Conservation (phyloP, 495 filamentous ascomycete genomes). For the Annulohypoxylon nitens region DNA sequence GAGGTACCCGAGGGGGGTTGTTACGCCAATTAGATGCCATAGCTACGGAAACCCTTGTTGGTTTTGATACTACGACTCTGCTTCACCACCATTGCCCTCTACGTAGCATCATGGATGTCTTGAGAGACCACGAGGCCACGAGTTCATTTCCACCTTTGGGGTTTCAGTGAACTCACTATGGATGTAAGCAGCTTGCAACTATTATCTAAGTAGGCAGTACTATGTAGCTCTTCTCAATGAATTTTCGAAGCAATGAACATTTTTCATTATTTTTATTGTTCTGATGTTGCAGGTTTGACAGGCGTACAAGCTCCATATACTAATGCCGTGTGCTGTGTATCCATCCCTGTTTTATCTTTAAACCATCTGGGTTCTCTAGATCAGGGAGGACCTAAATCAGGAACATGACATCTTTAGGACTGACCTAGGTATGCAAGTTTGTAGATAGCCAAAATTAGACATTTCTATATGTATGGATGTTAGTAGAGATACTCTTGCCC, state of each 20-base stretch:
- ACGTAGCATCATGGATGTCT: constrained; percentile 9
- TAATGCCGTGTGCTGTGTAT: constrained; percentile 29
- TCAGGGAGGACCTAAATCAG: constrained; percentile 6
- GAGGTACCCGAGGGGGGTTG: constrained; percentile 39
- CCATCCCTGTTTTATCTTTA: constrained; percentile 41
- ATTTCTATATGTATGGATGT: not conserved
- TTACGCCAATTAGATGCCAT: constrained; percentile 37
- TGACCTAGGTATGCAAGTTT: no score
- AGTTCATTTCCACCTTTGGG: constrained; percentile 26
- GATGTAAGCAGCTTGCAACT: not conserved
- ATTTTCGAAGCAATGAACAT: not conserved
- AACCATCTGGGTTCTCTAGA: not conserved
- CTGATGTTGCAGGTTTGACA: not conserved
- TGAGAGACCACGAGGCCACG: constrained; percentile 29
- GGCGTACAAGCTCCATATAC: not conserved
- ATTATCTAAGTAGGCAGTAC: not conserved
- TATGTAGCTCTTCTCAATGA: not conserved
- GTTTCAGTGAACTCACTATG: not conserved
- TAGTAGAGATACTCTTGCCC: not conserved
- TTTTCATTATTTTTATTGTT: not conserved
- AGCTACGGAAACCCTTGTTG: constrained; percentile 34
- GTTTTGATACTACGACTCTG: constrained; percentile 44
- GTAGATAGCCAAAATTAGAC: constrained; percentile 7
- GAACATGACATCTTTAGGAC: constrained; percentile 7
- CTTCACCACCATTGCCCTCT: constrained; percentile 24